Conservation (phyloP, 805 yeast species). For the Monosporozyma unispora region DNA sequence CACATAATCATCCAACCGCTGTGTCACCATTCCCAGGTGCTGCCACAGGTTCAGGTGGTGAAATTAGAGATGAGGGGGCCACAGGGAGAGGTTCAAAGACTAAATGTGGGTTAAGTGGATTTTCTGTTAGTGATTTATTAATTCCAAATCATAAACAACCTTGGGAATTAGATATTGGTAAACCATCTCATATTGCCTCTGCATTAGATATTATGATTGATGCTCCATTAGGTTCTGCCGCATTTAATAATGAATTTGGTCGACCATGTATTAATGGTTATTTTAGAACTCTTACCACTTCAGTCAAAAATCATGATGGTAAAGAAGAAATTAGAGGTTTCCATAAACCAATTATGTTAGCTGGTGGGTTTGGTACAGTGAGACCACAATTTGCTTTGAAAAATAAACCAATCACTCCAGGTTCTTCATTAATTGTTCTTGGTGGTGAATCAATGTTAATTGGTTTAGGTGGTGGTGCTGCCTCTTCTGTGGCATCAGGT, state of each 20-base stretch:
- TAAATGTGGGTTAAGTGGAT: constrained; percentile 93
- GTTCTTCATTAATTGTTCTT: constrained; percentile 80
- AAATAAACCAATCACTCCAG: constrained; percentile 81
- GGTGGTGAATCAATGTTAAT: constrained; percentile 98
- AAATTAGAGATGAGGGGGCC: constrained; percentile 99
- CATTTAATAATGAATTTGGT: constrained; percentile 97
- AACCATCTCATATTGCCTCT: constrained; percentile 88
- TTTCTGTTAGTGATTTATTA: constrained; percentile 78
- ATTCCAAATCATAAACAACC: constrained; percentile 85
- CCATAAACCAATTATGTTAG: constrained; percentile 98
- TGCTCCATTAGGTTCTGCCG: constrained; percentile 96
- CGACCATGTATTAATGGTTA: constrained; percentile 96
- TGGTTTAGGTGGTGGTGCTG: constrained; percentile 99
- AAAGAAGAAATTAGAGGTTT: constrained; percentile 80
- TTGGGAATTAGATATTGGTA: constrained; percentile 89
- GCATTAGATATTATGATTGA: constrained; percentile 91
- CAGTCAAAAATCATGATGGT: constrained; percentile 53
- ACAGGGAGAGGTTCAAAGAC: constrained; percentile 97
- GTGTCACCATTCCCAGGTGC: constrained; percentile 99
- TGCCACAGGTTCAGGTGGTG: constrained; percentile 99
- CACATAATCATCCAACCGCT: constrained; percentile 99
- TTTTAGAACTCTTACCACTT: constrained; percentile 87
- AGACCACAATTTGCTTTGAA: constrained; percentile 89
- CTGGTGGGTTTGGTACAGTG: constrained; percentile 97
- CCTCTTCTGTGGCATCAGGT: constrained; percentile 92